A percentile compares a stretch with the other conserved stretches of the same genome.
These are phyloP conservation scores for Plenodomus biglobosus DNA, from an alignment of 2,329 filamentous ascomycete species.

Conservation along the genomic window DNA sequence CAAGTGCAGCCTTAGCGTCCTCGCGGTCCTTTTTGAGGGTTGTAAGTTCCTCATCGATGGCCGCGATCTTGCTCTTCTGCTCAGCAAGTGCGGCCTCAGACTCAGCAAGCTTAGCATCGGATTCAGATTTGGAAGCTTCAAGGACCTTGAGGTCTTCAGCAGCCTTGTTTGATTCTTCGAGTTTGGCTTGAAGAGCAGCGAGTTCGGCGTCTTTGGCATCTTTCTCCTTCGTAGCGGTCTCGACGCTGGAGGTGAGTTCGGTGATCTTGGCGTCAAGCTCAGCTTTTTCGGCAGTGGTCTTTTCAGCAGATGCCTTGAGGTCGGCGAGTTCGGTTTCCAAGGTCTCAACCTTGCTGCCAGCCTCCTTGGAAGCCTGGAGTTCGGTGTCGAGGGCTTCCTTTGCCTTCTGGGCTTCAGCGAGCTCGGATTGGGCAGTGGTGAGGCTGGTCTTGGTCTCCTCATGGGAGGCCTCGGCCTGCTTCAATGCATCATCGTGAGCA, in stretches of 20 bases:
- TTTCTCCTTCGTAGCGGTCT: constrained; percentile 16
- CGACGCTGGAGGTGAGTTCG: constrained; percentile 21
- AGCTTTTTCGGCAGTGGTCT: constrained; percentile 23
- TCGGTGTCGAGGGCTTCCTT: constrained; percentile 18
- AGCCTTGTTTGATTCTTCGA: constrained; percentile 19
- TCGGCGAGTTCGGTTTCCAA: constrained; percentile 24
- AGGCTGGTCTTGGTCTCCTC: constrained; percentile 15
- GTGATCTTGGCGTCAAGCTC: constrained; percentile 26
- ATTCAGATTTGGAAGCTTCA: not conserved
- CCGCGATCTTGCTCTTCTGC: constrained; percentile 17
- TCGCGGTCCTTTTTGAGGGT: constrained; percentile 22
- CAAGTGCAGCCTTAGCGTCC: constrained; percentile 22
- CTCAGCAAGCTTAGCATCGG: constrained; percentile 17
- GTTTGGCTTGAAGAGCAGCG: constrained; percentile 20
- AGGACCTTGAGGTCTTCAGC: constrained; percentile 1
- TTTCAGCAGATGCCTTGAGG: constrained; percentile 26
- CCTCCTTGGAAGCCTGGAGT: constrained; percentile 21
- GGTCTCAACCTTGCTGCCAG: constrained; percentile 13
- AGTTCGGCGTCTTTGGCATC: constrained; percentile 19
- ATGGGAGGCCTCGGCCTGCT: constrained; percentile 13
- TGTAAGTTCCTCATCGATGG: constrained; percentile 16
- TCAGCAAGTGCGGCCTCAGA: constrained; percentile 16
- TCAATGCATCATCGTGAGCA: constrained; percentile 1
- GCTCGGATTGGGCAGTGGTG: constrained; percentile 4
- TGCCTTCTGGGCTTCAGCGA: constrained; percentile 9